Base-by-base conservation (phyloP, 2,329 filamentous ascomycete species). In the Colletotrichum filicis region DNA sequence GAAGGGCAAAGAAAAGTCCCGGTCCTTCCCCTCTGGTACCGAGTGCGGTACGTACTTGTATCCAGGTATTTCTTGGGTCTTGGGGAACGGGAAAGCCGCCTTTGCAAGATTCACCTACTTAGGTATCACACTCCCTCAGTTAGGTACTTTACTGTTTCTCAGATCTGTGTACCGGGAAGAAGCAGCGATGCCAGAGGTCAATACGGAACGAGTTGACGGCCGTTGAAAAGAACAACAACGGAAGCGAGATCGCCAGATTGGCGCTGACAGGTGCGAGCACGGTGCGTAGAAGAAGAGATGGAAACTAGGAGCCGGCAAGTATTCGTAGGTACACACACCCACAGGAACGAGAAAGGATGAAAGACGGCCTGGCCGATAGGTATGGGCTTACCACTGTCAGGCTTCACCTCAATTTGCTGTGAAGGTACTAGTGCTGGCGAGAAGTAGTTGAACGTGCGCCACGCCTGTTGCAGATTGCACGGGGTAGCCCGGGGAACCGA, bases 381-480 rank as follows among this genome's bases (percentile, higher is more conserved):
- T 30, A 30, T 16, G 5, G 19, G 30, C 22, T 26, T 64, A n/a
- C 42, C 19, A 49, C 42, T 8, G 16, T n/a, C 42, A 49, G 42
- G 11, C 42, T 49, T 9, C 16, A n/a, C 14, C 14, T 42, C 14
- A 7, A 42, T 4, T 32, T 32, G 8, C 14, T 42, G 35, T 42
- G 14, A 16, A 42, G 37, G 37, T n/a, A 16, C 30, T 55, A 28
- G 46, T 24, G 46, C 30, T 22, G 53, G 30, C 32, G 55, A 35
- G 55, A 37, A 32, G 14, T 32, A 60, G 46, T 57, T 59, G 55
- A n/a, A 61, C 56, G 56, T 61, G 63, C 68, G 56, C n/a, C 49
- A 57, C 42, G 56, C 49, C 26, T 66, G 68, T 67, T 56, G 52
- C 63, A 71, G 57, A 61, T n/a, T 2, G 32, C 7, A 52, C 30